phyloP scores from a whole-genome alignment of 2,329 filamentous ascomycete genomes.

The Geosmithia flava region DNA sequence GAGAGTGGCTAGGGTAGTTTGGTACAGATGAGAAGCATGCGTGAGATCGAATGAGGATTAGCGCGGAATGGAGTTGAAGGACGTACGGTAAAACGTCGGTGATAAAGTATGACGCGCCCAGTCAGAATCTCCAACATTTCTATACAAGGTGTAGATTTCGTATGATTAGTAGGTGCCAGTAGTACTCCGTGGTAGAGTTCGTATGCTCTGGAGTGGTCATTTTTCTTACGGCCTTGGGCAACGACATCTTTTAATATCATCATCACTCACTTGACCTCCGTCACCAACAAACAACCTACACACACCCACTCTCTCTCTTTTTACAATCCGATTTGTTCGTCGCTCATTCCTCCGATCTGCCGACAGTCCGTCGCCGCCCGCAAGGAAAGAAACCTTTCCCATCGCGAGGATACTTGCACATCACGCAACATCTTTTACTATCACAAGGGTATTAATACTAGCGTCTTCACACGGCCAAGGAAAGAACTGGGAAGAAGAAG shows the following conservation, averaged over 20 bases:
- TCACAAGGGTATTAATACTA: neutral
- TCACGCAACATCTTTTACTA: neutral
- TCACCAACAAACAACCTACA: too few relatives aligned
- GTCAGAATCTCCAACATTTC: neutral
- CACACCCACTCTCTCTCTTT: too few relatives aligned
- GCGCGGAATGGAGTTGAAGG: neutral
- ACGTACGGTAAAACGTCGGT: neutral
- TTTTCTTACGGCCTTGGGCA: too few relatives aligned
- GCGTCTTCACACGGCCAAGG: neutral
- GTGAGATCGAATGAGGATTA: conserved; percentile 3
- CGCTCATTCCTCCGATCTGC: too few relatives aligned
- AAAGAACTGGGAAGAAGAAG: conserved; percentile 9
- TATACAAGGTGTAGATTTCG: neutral
- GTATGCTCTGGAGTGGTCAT: too few relatives aligned
- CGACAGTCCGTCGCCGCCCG: too few relatives aligned
- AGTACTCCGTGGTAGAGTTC: too few relatives aligned
- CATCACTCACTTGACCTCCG: too few relatives aligned
- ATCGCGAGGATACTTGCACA: neutral
- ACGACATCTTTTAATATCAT: too few relatives aligned
- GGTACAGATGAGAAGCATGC: neutral
- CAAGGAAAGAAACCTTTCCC: neutral
- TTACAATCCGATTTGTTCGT: too few relatives aligned
- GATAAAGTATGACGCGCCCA: neutral
- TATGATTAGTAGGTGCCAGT: too few relatives aligned
- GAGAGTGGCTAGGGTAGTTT: too few relatives aligned